Evolutionary conservation across 495 filamentous ascomycete genomes (phyloP).

Genomic region (Penicillium cinerascens): DNA sequence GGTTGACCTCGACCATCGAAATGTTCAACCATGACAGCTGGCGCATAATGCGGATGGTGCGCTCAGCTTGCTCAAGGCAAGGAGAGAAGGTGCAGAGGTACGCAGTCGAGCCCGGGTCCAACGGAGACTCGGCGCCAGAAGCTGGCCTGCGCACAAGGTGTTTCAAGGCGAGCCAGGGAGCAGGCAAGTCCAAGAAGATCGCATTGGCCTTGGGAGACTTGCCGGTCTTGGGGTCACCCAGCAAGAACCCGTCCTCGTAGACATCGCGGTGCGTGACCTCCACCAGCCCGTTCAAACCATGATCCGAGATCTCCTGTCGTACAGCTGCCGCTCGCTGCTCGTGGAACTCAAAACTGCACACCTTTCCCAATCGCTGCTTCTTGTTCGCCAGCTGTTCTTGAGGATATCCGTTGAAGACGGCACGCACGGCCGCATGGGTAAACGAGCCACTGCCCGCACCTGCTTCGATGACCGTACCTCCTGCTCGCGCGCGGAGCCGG

Average conservation of each 20-base stretch:
- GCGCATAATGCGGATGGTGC: constrained; percentile 74
- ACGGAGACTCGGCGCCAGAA: constrained; percentile 49
- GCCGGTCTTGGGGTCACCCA: constrained; percentile 44
- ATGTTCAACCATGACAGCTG: constrained; percentile 85
- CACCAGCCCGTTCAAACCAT: constrained; percentile 69
- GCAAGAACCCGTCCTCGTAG: constrained; percentile 78
- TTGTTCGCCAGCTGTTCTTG: constrained; percentile 25
- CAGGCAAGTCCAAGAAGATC: constrained; percentile 89
- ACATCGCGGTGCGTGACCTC: constrained; percentile 89
- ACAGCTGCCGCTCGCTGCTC: constrained; percentile 69
- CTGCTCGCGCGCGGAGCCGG: constrained; percentile 76
- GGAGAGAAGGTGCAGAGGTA: constrained; percentile 92
- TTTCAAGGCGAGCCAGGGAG: constrained; percentile 85
- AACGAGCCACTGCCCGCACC: constrained; percentile 94
- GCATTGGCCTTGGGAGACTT: constrained; percentile 65
- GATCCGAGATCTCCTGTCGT: constrained; percentile 66
- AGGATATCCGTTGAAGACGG: constrained; percentile 82
- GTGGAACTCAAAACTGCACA: constrained; percentile 95
- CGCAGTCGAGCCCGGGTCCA: constrained; percentile 62
- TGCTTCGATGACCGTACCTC: constrained; percentile 80
- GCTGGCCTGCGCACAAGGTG: constrained; percentile 67
- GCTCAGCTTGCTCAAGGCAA: constrained; percentile 91
- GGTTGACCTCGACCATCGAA: constrained; percentile 80
- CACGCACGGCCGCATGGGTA: constrained; percentile 83
- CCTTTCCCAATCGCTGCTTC: constrained; percentile 56